Evolutionary conservation across 805 yeast species (phyloP), one percentile per base, ranked within the genome.

Genomic region (Yarrowia sp.): DNA sequence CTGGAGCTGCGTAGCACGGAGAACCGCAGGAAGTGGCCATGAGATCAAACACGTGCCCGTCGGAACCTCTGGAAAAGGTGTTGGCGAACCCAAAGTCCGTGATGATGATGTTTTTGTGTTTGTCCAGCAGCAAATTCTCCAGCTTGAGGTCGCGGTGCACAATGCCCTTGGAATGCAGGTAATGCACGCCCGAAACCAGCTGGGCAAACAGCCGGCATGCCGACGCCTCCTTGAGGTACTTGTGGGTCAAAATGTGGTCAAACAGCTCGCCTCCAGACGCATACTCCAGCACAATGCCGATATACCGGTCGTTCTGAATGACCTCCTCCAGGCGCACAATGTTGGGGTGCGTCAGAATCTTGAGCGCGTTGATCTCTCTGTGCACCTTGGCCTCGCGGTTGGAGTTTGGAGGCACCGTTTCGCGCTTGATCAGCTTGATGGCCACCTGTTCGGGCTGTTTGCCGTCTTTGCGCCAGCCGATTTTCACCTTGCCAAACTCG

Each of bases 1-100:
- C 99, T 0, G 99, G 99, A 1, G 99, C 99, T 0, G 99, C 99
- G 76, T 93, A 93, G 75, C 99, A 93, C 0, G 99, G 99, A 2
- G 97, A 90, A 1, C 99, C 99, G 75, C 99, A 93, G 41, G 92
- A 85, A 1, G 98, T 93, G 73, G 86, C 87, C 98, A 93, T 95
- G 50, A 90, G 78, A 74, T 91, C 97, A 15, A 45, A 47, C 5
- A 47, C 44, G 15, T 45, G 47, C 28, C 70, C 71, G 65, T 68
- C 68, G 14, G 71, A 67, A 48, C 66, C 69, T 17, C 70, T 68
- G 55, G 72, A 68, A 77, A 87, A 95, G 33, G 93, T 87, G 76
- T 95, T 95, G 41, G 96, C 99, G 76, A 95, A 95, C 0, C 98
- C 98, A 75, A 92, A 92, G 77, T 92, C 98, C 15, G 96, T 87